Evolutionary conservation across 2,329 filamentous ascomycete genomes (phyloP).

Genomic region (Rhinocladiella mackenziei): DNA sequence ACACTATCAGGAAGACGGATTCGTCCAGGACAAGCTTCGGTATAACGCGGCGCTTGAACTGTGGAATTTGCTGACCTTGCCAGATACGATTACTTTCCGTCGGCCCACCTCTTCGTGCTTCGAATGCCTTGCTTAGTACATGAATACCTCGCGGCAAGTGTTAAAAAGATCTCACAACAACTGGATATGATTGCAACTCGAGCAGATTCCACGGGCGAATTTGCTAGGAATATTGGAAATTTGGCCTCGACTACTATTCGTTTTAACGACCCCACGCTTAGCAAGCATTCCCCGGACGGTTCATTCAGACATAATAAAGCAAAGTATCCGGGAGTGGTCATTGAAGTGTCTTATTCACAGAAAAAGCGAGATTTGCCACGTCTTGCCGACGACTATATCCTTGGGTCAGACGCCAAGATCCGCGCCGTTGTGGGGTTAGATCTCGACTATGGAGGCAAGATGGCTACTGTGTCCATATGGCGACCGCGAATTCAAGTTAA

Average conservation of each 20-base stretch:
- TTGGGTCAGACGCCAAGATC: slow-evolving; percentile 31
- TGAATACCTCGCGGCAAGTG: slow-evolving; percentile 9
- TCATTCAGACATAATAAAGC: slow-evolving; percentile 28
- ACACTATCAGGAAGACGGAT: no score
- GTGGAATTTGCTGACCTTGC: no score
- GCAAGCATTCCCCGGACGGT: slow-evolving; percentile 27
- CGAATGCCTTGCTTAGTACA: slow-evolving; percentile 13
- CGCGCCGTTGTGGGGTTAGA: slow-evolving; percentile 35
- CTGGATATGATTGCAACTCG: slow-evolving; percentile 6
- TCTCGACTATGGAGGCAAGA: slow-evolving; percentile 32
- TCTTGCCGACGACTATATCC: slow-evolving; percentile 35
- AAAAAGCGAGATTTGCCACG: slow-evolving; percentile 30
- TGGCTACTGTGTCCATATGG: slow-evolving; percentile 35
- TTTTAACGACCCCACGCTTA: slow-evolving; percentile 12
- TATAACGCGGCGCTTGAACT: no score
- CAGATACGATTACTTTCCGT: slow-evolving; percentile 20
- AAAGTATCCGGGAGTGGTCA: slow-evolving; percentile 29
- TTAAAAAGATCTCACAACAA: slow-evolving; percentile 8
- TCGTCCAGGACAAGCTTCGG: no score
- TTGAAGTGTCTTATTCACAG: slow-evolving; percentile 36
- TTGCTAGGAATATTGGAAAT: slow-evolving; percentile 14
- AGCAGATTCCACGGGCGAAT: slow-evolving; percentile 15
- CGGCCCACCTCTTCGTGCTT: slow-evolving; percentile 5
- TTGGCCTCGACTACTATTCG: slow-evolving; percentile 14
- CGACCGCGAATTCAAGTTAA: slow-evolving; percentile 26